A percentile compares a stretch with the other conserved stretches of the same genome.
phyloP scores from a whole-genome alignment of 768 basidiomycete genomes.

The Psilocybe cubensis region DNA sequence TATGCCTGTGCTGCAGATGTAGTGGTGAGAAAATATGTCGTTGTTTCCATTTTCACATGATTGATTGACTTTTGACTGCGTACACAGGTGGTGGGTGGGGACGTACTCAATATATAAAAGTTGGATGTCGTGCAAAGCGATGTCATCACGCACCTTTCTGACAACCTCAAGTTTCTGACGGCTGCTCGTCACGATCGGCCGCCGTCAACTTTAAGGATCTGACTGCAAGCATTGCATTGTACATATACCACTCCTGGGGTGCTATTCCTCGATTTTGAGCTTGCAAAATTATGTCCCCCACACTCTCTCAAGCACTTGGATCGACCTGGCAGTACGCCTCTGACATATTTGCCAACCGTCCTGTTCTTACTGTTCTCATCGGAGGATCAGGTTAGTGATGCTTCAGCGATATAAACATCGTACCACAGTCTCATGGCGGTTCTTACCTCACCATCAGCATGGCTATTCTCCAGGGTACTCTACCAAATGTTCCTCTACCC shows the following conservation, averaged over 20 bases:
- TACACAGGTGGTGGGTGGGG: not conserved
- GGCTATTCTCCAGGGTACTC: conserved; percentile 12
- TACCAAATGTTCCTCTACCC: conserved; percentile 35
- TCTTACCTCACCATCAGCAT: not conserved
- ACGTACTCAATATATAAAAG: not conserved
- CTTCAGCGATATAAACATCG: not conserved
- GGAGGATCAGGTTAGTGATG: conserved; percentile 1
- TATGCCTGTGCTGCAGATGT: too few species aligned
- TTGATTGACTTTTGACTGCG: not conserved
- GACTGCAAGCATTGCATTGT: not conserved
- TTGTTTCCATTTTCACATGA: conserved; percentile 10
- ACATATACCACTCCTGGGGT: not conserved
- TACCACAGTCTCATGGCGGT: not conserved
- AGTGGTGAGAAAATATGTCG: not conserved
- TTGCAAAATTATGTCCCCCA: conserved; percentile 12
- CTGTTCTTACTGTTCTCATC: not conserved
- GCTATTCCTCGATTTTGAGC: not conserved
- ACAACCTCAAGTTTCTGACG: not conserved
- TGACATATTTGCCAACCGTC: not conserved
- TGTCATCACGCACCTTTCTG: not conserved
- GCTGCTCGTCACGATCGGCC: not conserved
- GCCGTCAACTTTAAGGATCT: not conserved
- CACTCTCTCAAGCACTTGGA: not conserved
- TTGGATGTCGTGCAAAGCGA: not conserved
- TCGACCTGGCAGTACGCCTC: conserved; percentile 4